A percentile compares a stretch with the other conserved stretches of the same genome.
Conservation (phyloP, 176 grass and related monocot genomes). For the Ensete glaucum region DNA sequence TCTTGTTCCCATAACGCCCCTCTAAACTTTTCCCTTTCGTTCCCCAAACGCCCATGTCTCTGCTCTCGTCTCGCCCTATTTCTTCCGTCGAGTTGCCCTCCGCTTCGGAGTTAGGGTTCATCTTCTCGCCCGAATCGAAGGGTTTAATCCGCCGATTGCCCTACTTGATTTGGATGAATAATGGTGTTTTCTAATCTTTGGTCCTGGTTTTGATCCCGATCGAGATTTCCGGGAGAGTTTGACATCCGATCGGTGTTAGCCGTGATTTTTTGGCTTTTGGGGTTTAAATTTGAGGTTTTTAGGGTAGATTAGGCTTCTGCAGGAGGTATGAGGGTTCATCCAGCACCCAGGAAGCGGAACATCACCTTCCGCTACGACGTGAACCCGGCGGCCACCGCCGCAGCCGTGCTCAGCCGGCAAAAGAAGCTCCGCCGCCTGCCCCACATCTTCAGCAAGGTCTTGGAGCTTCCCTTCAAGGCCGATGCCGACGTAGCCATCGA, state of each 20-base stretch:
- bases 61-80: background rate
- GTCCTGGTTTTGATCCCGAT: background rate
- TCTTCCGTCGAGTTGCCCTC: background rate
- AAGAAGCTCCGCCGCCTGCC: slow-evolving; percentile 96
- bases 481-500: slow-evolving; percentile 74
- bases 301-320: background rate
- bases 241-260: background rate
- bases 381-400: background rate
- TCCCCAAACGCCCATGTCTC: background rate
- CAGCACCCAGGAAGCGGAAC: slow-evolving; percentile 37
- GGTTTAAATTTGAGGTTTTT: background rate
- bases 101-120: background rate
- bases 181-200: background rate
- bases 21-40: background rate
- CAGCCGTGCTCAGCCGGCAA: slow-evolving; percentile 4
- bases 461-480: slow-evolving; percentile 85
- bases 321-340: slow-evolving; percentile 39
- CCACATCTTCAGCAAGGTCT: slow-evolving; percentile 86
- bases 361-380: slow-evolving; percentile 26
- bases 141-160: background rate
- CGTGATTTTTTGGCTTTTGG: background rate
- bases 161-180: background rate
- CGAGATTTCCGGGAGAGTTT: background rate
- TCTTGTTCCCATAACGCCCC: no score
- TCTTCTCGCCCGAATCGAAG: background rate